A percentile compares a stretch with the other conserved stretches of the same genome.
Conservation (phyloP, 129 eudicot genomes). For the Silybum marianum region DNA sequence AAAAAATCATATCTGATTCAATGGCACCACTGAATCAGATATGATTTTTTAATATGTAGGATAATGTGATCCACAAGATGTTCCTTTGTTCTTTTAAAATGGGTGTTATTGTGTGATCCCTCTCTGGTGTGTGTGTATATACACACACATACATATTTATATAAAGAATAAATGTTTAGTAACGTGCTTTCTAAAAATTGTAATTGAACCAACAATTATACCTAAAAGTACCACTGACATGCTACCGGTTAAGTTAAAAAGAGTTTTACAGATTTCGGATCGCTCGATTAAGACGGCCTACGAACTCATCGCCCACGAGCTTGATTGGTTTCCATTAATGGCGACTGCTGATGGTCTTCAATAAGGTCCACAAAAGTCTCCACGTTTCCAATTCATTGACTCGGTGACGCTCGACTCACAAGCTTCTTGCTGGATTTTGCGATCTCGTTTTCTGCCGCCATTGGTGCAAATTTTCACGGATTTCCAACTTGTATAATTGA, state of each 20-base stretch:
- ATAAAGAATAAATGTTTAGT: too few species aligned
- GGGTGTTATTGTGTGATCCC: too few species aligned
- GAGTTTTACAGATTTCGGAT: slow-evolving; percentile 4
- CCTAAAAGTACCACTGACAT: slow-evolving; percentile 29
- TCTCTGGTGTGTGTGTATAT: too few species aligned
- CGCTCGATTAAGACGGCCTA: slow-evolving; percentile 22
- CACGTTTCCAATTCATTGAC: slow-evolving; percentile 20
- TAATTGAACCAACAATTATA: slow-evolving; percentile 10
- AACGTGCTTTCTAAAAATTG: too few species aligned
- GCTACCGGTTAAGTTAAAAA: neutral
- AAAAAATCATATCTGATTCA: too few species aligned
- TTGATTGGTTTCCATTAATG: slow-evolving; percentile 30
- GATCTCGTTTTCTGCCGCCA: slow-evolving; percentile 30
- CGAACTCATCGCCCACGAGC: slow-evolving; percentile 24
- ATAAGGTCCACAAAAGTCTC: slow-evolving; percentile 26
- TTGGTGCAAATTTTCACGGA: slow-evolving; percentile 2
- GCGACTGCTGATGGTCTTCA: slow-evolving; percentile 23
- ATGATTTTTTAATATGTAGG: too few species aligned
- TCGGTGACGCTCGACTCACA: slow-evolving; percentile 22
- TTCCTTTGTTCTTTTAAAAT: too few species aligned
- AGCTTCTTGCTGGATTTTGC: slow-evolving; percentile 12
- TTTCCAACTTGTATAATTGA: neutral
- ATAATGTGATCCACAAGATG: too few species aligned
- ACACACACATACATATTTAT: too few species aligned
- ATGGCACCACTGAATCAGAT: too few species aligned